Conservation (phyloP, 148 eudicot genomes). For the Diospyros lotus region DNA sequence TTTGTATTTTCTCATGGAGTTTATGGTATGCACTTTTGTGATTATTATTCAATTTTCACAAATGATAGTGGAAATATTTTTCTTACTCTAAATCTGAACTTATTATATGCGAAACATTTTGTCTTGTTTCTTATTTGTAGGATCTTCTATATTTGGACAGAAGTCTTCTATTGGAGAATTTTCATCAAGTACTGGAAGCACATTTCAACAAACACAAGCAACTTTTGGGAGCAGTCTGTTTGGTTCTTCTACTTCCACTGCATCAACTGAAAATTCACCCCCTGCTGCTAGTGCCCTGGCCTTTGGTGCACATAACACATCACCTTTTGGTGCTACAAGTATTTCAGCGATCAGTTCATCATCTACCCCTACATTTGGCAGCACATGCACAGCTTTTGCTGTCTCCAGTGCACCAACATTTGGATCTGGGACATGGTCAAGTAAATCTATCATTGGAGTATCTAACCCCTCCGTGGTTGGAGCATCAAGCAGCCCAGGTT, state of each 20-base stretch:
- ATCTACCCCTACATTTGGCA: constrained; percentile 5
- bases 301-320: neutral
- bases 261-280: constrained; percentile 2
- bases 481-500: neutral
- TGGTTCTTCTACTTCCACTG: constrained; percentile 5
- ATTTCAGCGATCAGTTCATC: neutral
- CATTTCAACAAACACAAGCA: constrained; percentile 1
- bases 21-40: neutral
- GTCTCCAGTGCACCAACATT: neutral
- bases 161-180: constrained; percentile 12
- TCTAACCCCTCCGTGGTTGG: neutral
- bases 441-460: neutral
- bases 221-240: constrained; percentile 1
- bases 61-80: neutral
- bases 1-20: neutral
- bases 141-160: constrained; percentile 3
- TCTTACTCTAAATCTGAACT: too few species aligned
- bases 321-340: neutral
- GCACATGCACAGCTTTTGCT: neutral
- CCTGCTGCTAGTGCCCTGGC: neutral
- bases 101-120: neutral
- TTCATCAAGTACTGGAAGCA: neutral
- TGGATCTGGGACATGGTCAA: constrained; percentile 3
- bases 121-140: constrained; percentile 1
- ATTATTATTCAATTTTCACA: neutral